Conservation (phyloP, 1,284 basidiomycete genomes). For the Cronartium quercuum region DNA sequence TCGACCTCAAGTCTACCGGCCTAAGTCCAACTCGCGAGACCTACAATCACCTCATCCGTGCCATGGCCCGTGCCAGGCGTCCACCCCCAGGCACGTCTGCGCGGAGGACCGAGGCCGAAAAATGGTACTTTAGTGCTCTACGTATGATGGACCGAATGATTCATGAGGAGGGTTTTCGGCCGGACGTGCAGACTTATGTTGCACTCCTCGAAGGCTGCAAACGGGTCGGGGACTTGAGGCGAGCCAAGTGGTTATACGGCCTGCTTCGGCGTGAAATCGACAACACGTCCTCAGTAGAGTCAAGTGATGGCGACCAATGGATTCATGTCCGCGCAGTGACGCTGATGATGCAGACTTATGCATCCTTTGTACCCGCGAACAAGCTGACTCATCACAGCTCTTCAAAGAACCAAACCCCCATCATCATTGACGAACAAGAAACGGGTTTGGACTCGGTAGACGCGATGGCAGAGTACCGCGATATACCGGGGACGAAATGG, state of each 20-base stretch:
- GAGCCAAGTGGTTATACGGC: conserved; percentile 37
- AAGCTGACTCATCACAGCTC: conserved; percentile 4
- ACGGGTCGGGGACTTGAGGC: conserved; percentile 25
- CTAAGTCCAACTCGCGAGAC: conserved; percentile 27
- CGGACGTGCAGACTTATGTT: conserved; percentile 29
- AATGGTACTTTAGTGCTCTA: conserved; percentile 36
- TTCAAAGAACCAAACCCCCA: background rate
- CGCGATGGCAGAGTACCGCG: background rate
- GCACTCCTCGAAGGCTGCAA: conserved; percentile 36
- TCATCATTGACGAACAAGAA: background rate
- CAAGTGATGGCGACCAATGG: conserved; percentile 6
- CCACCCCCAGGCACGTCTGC: conserved; percentile 19
- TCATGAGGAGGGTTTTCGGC: conserved; percentile 28
- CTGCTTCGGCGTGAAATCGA: conserved; percentile 24
- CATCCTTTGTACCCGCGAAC: conserved; percentile 19
- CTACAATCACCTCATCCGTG: conserved; percentile 37
- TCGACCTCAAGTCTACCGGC: conserved; percentile 20
- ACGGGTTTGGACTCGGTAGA: background rate
- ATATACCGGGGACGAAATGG: conserved; percentile 4
- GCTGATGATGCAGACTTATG: conserved; percentile 34
- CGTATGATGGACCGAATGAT: conserved; percentile 35
- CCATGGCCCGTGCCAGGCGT: conserved; percentile 31
- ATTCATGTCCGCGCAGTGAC: conserved; percentile 19
- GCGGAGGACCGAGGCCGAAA: conserved; percentile 19
- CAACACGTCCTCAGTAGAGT: background rate